Evolutionary conservation across 441 rosid species (phyloP).

Genomic region (Pelargonium citronellum): DNA sequence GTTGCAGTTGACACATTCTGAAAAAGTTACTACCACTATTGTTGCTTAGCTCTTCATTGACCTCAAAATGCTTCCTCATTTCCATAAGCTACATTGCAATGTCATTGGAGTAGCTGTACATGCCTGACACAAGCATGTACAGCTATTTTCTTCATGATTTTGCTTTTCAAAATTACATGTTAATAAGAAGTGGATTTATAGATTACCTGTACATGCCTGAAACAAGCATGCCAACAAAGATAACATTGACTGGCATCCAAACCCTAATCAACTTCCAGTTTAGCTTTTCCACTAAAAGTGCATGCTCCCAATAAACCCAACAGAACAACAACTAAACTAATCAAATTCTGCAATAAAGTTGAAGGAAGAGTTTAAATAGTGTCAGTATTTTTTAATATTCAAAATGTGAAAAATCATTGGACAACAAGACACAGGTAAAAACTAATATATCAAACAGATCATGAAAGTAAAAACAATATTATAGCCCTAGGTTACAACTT

Average conservation of each 20-base stretch:
- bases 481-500: not conserved
- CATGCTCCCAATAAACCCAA: constrained; percentile 46
- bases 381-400: not conserved
- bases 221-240: constrained; percentile 86
- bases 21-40: no score
- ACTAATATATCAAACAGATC: not conserved
- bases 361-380: not conserved
- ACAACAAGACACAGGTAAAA: not conserved
- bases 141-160: not conserved
- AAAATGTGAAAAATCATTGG: not conserved
- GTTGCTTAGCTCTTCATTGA: no score
- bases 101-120: no score
- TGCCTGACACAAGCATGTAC: no score
- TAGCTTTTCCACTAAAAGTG: constrained; percentile 62
- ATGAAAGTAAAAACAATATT: not conserved
- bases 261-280: constrained; percentile 68
- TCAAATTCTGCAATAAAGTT: constrained; percentile 57
- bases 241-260: constrained; percentile 86
- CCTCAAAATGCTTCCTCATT: no score
- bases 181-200: constrained; percentile 5
- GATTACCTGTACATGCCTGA: constrained; percentile 89
- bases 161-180: not conserved
- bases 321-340: constrained; percentile 55
- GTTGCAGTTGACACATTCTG: no score
- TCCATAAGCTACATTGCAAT: no score